Evolutionary conservation across 108 stramenopile species (phyloP).

Genomic region (Epithemia pelagica): DNA sequence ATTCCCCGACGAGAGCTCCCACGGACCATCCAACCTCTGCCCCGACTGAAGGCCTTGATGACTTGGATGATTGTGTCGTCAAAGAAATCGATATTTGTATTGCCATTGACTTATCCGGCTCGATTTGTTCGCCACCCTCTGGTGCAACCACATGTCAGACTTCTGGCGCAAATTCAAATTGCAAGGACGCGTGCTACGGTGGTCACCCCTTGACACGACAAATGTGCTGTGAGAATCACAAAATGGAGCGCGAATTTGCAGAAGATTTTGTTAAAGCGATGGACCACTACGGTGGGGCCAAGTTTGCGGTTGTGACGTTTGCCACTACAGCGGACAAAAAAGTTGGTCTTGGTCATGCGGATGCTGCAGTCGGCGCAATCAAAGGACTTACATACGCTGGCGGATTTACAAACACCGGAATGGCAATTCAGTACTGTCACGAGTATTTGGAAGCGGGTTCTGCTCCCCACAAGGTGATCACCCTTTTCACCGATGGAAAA

Average conservation of each 20-base stretch:
- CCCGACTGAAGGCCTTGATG: background rate
- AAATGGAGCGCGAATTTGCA: background rate
- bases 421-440: background rate
- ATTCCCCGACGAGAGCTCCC: conserved; percentile 2
- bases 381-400: background rate
- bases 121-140: background rate
- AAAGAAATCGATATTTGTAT: background rate
- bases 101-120: background rate
- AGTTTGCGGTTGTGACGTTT: background rate
- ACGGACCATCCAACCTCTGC: background rate
- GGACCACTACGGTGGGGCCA: background rate
- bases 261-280: background rate
- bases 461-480: background rate
- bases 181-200: too few species aligned
- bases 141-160: background rate
- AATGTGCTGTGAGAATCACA: background rate
- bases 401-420: background rate
- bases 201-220: background rate
- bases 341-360: too few species aligned
- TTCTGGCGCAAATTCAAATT: too few species aligned
- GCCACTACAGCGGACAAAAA: background rate
- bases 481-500: background rate
- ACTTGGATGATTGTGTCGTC: background rate
- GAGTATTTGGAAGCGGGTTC: background rate
- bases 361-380: background rate